Conservation (phyloP, 2,329 filamentous ascomycete species). For the Xylariaceae sp. region DNA sequence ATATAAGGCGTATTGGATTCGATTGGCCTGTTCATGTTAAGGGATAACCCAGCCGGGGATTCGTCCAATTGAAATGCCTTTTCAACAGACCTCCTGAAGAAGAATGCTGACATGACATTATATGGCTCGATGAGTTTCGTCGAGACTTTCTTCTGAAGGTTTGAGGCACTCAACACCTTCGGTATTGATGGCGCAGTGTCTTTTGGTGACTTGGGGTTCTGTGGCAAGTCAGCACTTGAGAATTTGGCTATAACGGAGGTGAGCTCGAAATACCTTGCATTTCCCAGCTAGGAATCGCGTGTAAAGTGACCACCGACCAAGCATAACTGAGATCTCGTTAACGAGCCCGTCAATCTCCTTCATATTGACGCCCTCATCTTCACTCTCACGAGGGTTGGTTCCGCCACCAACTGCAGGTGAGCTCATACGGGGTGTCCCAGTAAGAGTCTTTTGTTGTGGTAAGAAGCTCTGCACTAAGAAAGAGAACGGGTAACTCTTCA, state of each 20-base stretch:
- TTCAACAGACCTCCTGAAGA: conserved; percentile 92
- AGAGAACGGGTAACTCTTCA: conserved; percentile 96
- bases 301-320: conserved; percentile 89
- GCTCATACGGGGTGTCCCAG: conserved; percentile 61
- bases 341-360: conserved; percentile 87
- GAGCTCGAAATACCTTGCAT: conserved; percentile 61
- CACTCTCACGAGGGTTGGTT: conserved; percentile 56
- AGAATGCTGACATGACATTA: conserved; percentile 90
- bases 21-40: conserved; percentile 67
- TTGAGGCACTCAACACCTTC: conserved; percentile 69
- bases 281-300: conserved; percentile 83
- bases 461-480: conserved; percentile 95
- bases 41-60: conserved; percentile 68
- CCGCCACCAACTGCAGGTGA: conserved; percentile 65
- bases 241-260: conserved; percentile 8
- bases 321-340: conserved; percentile 85
- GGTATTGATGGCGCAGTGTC: conserved; percentile 61
- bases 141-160: conserved; percentile 71
- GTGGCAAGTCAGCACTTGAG: conserved; percentile 27
- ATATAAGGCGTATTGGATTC: conserved; percentile 82
- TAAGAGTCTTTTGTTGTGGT: conserved; percentile 58
- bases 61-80: conserved; percentile 98
- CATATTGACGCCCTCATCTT: conserved; percentile 94
- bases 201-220: conserved; percentile 49
- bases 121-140: conserved; percentile 73